phyloP scores from a whole-genome alignment of 73 alveolate species.

The Paramecium bursaria region DNA sequence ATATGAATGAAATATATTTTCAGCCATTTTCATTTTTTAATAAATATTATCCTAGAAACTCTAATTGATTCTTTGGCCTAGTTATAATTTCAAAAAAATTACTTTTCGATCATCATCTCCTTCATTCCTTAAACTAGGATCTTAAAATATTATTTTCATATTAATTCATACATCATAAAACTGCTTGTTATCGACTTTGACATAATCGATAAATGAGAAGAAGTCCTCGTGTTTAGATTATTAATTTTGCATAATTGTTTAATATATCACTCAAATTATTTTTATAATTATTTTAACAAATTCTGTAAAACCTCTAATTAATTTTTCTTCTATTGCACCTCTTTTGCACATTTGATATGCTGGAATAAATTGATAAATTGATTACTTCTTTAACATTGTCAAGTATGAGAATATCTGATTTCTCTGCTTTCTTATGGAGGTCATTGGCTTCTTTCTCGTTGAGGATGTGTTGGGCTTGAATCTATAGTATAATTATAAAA shows the following conservation, averaged over 20 bases:
- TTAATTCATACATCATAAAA: too few relatives aligned
- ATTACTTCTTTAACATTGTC: constrained; percentile 45
- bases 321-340: too few relatives aligned
- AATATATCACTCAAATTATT: background rate
- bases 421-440: constrained; percentile 25
- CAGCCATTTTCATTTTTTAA: background rate
- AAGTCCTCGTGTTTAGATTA: background rate
- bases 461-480: background rate
- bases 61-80: constrained; percentile 29
- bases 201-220: background rate
- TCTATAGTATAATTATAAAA: background rate
- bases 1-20: too few relatives aligned
- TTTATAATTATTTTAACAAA: constrained; percentile 19
- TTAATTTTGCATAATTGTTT: background rate
- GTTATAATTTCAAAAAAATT: background rate
- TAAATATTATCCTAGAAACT: constrained; percentile 31
- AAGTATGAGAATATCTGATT: constrained; percentile 24
- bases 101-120: background rate
- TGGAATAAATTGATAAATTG: background rate
- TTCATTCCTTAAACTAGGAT: constrained; percentile 8
- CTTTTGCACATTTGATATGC: too few relatives aligned
- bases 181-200: background rate
- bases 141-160: background rate
- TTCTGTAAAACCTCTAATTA: too few relatives aligned
- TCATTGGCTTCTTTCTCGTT: background rate